These are phyloP conservation scores for Aspergillus brasiliensis DNA, from an alignment of 2,329 filamentous ascomycete genomes.

Conservation along the genomic window DNA sequence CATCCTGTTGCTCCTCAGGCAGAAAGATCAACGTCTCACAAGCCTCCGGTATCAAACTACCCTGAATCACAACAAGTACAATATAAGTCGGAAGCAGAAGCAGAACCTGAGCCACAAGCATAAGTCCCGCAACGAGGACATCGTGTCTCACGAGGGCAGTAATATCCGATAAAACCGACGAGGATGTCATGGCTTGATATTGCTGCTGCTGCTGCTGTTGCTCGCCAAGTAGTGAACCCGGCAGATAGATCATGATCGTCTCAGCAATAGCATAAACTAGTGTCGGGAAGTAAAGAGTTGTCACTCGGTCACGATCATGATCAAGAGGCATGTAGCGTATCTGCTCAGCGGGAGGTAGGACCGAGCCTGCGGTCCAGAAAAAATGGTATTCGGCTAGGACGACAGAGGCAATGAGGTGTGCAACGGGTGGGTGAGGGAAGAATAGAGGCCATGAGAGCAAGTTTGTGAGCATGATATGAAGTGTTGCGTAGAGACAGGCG, in stretches of 20 bases:
- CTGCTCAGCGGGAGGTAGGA: neutral
- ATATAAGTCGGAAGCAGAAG: constrained; percentile 4
- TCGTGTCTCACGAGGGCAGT: neutral
- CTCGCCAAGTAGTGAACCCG: neutral
- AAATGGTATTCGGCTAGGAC: constrained; percentile 9
- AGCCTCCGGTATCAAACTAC: neutral
- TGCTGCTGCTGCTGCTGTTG: too few species aligned
- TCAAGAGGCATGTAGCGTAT: neutral
- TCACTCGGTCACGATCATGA: neutral
- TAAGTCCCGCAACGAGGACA: neutral
- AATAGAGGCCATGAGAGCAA: neutral
- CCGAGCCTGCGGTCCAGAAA: neutral
- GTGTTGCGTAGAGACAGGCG: neutral
- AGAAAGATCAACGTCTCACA: constrained; percentile 4
- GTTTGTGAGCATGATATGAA: neutral
- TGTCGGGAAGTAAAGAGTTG: neutral
- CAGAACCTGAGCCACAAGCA: constrained; percentile 1
- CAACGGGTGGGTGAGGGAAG: neutral
- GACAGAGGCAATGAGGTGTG: neutral
- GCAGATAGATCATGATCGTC: neutral
- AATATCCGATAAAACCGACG: neutral
- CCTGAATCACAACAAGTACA: constrained; percentile 2
- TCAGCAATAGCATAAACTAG: neutral
- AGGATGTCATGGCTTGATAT: too few species aligned
- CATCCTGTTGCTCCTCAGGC: neutral